phyloP scores from a whole-genome alignment of 108 stramenopile genomes.

The Aurantiochytrium sp. region DNA sequence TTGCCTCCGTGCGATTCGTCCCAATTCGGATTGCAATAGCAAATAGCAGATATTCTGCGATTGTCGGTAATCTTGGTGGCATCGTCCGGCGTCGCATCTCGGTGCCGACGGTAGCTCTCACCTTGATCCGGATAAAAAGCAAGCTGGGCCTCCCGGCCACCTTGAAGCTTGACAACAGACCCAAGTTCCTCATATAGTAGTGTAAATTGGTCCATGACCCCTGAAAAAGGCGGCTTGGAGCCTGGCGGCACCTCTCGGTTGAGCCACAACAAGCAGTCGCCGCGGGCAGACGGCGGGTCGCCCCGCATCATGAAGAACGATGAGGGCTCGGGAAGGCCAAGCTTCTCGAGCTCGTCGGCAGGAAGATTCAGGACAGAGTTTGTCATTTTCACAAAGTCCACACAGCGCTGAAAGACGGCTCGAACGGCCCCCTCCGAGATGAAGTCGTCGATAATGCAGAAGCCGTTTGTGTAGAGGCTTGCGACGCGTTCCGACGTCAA shows the following conservation, averaged over 20 bases:
- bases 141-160: not conserved
- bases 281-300: not conserved
- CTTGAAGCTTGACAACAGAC: not conserved
- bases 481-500: not conserved
- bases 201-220: not conserved
- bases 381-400: not conserved
- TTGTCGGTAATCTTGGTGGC: not conserved
- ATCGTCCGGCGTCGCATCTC: not conserved
- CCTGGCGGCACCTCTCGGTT: not conserved
- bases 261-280: slow-evolving; percentile 8
- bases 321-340: not conserved
- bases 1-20: not conserved
- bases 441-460: not conserved
- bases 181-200: not conserved
- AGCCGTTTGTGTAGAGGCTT: not conserved
- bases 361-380: not conserved
- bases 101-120: not conserved
- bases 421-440: not conserved
- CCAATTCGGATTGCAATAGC: not conserved
- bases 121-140: not conserved
- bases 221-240: not conserved
- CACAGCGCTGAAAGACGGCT: not conserved
- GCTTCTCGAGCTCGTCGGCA: not conserved
- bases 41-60: not conserved
- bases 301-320: slow-evolving; percentile 7